These are phyloP conservation scores for Wickerhamiella dianesei DNA, from an alignment of 805 yeast genomes.

Conservation along the genomic window DNA sequence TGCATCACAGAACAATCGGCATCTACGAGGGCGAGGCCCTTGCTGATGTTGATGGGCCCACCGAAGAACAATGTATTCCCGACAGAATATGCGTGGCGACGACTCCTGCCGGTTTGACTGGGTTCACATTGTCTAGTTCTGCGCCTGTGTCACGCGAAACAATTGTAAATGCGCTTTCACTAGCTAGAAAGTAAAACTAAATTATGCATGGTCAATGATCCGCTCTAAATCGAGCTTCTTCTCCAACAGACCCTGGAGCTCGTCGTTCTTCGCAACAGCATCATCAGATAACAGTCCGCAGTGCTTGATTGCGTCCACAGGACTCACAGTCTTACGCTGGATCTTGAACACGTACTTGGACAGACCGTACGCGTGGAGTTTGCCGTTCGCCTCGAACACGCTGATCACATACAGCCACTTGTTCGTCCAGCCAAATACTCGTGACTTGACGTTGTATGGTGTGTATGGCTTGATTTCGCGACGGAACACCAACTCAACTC, in stretches of 20 bases:
- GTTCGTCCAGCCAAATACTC: slow-evolving; percentile 68
- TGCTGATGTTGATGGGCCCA: slow-evolving; percentile 73
- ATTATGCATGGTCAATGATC: slow-evolving; percentile 7
- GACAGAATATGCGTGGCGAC: slow-evolving; percentile 39
- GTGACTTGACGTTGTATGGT: slow-evolving; percentile 39
- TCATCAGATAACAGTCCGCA: slow-evolving; percentile 45
- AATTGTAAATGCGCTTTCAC: background rate
- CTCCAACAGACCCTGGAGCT: slow-evolving; percentile 12
- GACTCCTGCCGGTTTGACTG: background rate
- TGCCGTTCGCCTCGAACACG: slow-evolving; percentile 34
- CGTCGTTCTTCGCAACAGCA: slow-evolving; percentile 26
- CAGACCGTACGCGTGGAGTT: slow-evolving; percentile 42
- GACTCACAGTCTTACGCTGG: slow-evolving; percentile 61
- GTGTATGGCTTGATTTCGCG: slow-evolving; percentile 62
- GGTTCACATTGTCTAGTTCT: background rate
- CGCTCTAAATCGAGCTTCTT: slow-evolving; percentile 16
- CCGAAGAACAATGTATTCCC: slow-evolving; percentile 52
- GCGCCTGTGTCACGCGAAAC: background rate
- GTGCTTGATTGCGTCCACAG: slow-evolving; percentile 41
- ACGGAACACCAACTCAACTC: slow-evolving; percentile 51
- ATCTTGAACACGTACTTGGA: slow-evolving; percentile 74
- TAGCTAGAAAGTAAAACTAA: background rate
- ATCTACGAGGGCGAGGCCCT: slow-evolving; percentile 33
- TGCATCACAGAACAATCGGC: slow-evolving; percentile 42
- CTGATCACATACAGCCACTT: slow-evolving; percentile 72